A percentile compares a stretch with the other conserved stretches of the same genome.
phyloP scores from a whole-genome alignment of 495 filamentous ascomycete species.

The Penicillium verhagenii region DNA sequence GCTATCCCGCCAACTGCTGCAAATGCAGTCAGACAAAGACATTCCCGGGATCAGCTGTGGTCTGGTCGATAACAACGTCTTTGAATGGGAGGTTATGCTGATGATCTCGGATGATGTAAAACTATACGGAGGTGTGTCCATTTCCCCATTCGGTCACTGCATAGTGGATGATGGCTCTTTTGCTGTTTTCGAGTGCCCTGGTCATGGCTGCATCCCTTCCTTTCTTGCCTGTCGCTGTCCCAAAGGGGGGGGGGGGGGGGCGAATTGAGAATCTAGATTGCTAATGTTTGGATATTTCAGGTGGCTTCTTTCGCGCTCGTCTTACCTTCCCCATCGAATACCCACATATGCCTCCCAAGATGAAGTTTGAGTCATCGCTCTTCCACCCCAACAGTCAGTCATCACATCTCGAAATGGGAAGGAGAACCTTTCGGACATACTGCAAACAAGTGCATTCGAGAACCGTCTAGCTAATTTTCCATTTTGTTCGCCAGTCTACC shows the following conservation, averaged over 20 bases:
- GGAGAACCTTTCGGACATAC: not conserved
- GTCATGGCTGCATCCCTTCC: no score
- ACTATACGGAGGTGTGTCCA: conserved; percentile 73
- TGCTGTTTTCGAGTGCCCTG: no score
- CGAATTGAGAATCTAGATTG: no score
- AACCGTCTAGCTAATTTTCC: not conserved
- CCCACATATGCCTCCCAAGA: conserved; percentile 84
- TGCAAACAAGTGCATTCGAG: no score
- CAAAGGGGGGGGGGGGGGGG: no score
- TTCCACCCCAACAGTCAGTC: conserved; percentile 87
- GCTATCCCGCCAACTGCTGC: conserved; percentile 80
- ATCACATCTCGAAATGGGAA: not conserved
- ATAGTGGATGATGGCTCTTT: no score
- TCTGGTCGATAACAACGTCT: conserved; percentile 84
- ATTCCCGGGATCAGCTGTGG: conserved; percentile 93
- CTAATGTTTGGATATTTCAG: conserved; percentile 41
- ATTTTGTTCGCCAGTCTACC: conserved; percentile 62
- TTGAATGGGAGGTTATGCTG: conserved; percentile 98
- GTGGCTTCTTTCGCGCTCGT: conserved; percentile 83
- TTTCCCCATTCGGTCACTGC: conserved; percentile 1
- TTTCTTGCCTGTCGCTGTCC: no score
- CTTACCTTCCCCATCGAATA: conserved; percentile 81
- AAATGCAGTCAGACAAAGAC: conserved; percentile 89
- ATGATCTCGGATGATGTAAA: conserved; percentile 98
- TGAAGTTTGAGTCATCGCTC: conserved; percentile 84